phyloP scores from a whole-genome alignment of 1,284 basidiomycete genomes.

The Heterobasidion annosum region DNA sequence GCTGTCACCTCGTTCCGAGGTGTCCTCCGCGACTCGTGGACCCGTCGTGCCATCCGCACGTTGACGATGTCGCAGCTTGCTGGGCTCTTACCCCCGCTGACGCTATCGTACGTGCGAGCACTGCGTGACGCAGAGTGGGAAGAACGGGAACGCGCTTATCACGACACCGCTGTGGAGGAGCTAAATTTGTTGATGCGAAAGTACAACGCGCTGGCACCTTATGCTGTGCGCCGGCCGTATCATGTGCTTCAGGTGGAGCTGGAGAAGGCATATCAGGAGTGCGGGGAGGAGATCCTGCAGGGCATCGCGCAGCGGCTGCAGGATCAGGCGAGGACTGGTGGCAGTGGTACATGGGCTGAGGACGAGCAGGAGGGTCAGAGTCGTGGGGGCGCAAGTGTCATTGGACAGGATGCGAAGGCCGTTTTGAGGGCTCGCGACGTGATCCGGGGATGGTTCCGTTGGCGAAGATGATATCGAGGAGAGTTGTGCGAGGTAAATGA shows the following conservation, averaged over 20 bases:
- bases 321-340: neutral
- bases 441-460: conserved; percentile 3
- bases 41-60: conserved; percentile 52
- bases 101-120: conserved; percentile 30
- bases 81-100: conserved; percentile 32
- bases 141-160: conserved; percentile 58
- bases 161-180: conserved; percentile 59
- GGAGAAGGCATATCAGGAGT: conserved; percentile 41
- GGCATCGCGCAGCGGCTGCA: conserved; percentile 26
- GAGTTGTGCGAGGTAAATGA: too few relatives aligned
- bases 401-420: neutral
- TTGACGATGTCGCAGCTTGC: conserved; percentile 41
- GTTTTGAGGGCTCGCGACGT: conserved; percentile 2
- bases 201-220: conserved; percentile 77
- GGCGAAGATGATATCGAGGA: neutral
- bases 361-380: neutral
- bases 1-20: conserved; percentile 56
- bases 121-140: conserved; percentile 74
- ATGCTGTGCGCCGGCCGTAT: conserved; percentile 56
- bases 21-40: conserved; percentile 57
- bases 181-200: conserved; percentile 69
- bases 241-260: conserved; percentile 52
- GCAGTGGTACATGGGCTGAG: neutral
- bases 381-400: neutral
- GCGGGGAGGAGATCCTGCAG: conserved; percentile 42